phyloP scores from a whole-genome alignment of 148 eudicot genomes.

The Arctostaphylos glauca region DNA sequence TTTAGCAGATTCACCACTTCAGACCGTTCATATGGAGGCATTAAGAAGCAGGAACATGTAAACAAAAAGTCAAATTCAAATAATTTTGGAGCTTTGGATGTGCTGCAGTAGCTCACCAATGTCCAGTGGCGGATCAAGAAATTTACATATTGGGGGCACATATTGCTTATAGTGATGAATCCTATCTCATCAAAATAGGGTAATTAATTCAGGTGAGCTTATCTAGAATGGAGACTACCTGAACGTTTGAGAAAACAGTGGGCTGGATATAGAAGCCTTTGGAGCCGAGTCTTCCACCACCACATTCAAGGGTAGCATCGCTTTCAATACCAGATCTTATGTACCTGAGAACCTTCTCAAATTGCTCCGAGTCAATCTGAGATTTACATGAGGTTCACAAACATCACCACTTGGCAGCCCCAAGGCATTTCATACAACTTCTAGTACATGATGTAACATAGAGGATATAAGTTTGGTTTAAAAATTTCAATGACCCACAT shows the following conservation, averaged over 20 bases:
- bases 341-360: constrained; percentile 69
- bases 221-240: constrained; percentile 38
- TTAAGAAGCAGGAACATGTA: neutral
- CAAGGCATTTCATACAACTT: neutral
- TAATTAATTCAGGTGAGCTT: too few species aligned
- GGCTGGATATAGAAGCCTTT: constrained; percentile 88
- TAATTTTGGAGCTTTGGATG: too few species aligned
- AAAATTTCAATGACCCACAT: neutral
- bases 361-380: constrained; percentile 85
- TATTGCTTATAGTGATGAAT: too few species aligned
- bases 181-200: too few species aligned
- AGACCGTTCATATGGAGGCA: neutral
- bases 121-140: too few species aligned
- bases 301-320: constrained; percentile 88
- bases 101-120: too few species aligned
- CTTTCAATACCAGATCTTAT: constrained; percentile 76
- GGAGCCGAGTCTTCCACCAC: constrained; percentile 68
- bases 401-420: constrained; percentile 8
- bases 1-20: neutral
- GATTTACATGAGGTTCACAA: neutral
- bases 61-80: too few species aligned
- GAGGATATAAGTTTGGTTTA: neutral
- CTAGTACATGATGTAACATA: neutral
- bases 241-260: constrained; percentile 86
- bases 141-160: too few species aligned